Percentiles rank a stretch among this genome's conserved stretches.
These are phyloP conservation scores for Blakeslea trispora DNA, from an alignment of 371 early-diverging fungal genomes.

Conservation along the genomic window DNA sequence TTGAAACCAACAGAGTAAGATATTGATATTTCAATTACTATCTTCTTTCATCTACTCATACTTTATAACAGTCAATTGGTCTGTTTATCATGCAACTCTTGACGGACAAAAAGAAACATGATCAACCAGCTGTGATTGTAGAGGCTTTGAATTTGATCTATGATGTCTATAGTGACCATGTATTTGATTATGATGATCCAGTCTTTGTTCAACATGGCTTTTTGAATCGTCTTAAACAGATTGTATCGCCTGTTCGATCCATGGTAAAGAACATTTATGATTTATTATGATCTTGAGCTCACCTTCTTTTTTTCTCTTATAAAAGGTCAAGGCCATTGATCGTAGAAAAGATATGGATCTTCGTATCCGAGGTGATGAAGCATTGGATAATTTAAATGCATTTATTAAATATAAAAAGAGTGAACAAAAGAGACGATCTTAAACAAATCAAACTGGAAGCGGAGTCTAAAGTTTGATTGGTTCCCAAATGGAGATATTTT, in stretches of 20 bases:
- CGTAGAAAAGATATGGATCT: constrained; percentile 69
- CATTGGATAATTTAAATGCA: constrained; percentile 72
- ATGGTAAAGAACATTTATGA: too few species aligned
- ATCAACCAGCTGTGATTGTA: constrained; percentile 51
- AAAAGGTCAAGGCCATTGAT: constrained; percentile 72
- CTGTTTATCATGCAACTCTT: constrained; percentile 34
- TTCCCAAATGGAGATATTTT: too few species aligned
- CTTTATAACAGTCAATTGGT: constrained; percentile 39
- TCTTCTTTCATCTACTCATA: too few species aligned
- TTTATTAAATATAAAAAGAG: constrained; percentile 84
- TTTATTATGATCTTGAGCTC: too few species aligned
- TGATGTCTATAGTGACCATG: constrained; percentile 85
- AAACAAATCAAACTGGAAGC: too few species aligned
- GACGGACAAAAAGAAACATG: constrained; percentile 25
- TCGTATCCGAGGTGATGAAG: constrained; percentile 79
- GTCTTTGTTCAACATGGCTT: constrained; percentile 76
- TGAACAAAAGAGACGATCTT: constrained; percentile 19
- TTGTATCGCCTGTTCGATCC: constrained; percentile 50
- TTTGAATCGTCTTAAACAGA: constrained; percentile 55
- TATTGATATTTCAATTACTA: constrained; percentile 6
- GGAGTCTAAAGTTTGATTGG: too few species aligned
- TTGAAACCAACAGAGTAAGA: constrained; percentile 74
- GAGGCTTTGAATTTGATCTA: constrained; percentile 84
- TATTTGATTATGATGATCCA: constrained; percentile 82
- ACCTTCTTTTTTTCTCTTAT: too few species aligned